Conservation (phyloP, 768 basidiomycete genomes). For the Dioszegia crocea region DNA sequence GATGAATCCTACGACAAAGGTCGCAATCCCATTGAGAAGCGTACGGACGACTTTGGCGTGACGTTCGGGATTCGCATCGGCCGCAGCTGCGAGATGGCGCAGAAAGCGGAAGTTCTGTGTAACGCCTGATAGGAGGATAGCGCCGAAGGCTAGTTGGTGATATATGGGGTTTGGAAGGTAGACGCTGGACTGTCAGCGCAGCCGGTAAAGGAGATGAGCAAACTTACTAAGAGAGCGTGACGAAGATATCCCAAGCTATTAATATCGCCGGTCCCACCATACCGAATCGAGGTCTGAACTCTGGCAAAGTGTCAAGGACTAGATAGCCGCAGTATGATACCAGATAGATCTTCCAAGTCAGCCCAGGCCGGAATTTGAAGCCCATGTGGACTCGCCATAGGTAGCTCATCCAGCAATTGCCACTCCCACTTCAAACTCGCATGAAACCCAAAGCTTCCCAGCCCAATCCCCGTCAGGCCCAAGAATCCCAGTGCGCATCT, state of each 20-base stretch:
- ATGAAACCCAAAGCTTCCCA: constrained; percentile 75
- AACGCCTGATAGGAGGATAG: constrained; percentile 56
- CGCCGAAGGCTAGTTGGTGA: constrained; percentile 70
- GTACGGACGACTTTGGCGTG: constrained; percentile 53
- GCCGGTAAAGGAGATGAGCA: neutral
- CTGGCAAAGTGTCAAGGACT: constrained; percentile 53
- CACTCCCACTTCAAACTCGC: constrained; percentile 70
- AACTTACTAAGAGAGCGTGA: constrained; percentile 71
- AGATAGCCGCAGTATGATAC: constrained; percentile 61
- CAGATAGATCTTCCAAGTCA: constrained; percentile 59
- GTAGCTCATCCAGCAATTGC: constrained; percentile 71
- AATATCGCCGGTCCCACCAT: constrained; percentile 26
- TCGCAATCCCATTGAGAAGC: constrained; percentile 56
- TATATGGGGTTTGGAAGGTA: constrained; percentile 70
- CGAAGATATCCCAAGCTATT: constrained; percentile 58
- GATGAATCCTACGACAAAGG: constrained; percentile 64
- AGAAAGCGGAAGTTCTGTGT: constrained; percentile 58
- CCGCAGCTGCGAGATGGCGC: constrained; percentile 49
- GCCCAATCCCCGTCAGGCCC: constrained; percentile 65
- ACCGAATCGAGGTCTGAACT: constrained; percentile 31
- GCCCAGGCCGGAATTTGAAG: constrained; percentile 1
- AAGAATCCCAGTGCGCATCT: constrained; percentile 45
- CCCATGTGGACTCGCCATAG: constrained; percentile 55
- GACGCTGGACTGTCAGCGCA: constrained; percentile 52
- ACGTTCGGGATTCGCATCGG: neutral